These are phyloP conservation scores for Veloporphyrellus conicus DNA, from an alignment of 1,284 basidiomycete genomes.

Conservation along the genomic window DNA sequence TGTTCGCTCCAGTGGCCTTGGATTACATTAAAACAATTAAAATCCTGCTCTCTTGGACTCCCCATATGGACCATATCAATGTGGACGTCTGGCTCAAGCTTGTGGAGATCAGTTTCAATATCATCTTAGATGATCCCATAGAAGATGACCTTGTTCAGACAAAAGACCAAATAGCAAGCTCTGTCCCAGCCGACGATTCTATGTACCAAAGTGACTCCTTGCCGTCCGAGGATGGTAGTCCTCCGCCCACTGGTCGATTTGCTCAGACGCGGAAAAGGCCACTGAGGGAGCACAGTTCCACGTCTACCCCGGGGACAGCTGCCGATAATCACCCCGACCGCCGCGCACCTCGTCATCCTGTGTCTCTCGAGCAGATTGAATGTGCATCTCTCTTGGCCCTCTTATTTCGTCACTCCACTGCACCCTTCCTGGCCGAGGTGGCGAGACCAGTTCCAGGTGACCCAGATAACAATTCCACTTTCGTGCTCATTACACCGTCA, in stretches of 20 bases:
- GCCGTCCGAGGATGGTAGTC: conserved; percentile 30
- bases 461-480: conserved; percentile 16
- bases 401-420: conserved; percentile 57
- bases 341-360: conserved; percentile 28
- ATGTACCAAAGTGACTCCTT: conserved; percentile 30
- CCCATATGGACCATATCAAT: conserved; percentile 78
- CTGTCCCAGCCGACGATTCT: conserved; percentile 24
- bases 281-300: conserved; percentile 19
- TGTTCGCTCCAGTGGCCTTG: conserved; percentile 66
- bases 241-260: conserved; percentile 15
- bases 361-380: conserved; percentile 65
- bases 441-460: conserved; percentile 22
- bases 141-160: conserved; percentile 38
- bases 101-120: conserved; percentile 72
- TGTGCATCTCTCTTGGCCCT: conserved; percentile 63
- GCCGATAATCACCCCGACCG: conserved; percentile 15
- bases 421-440: conserved; percentile 48
- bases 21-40: conserved; percentile 81
- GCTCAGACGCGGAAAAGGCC: conserved; percentile 31
- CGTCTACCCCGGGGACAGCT: conserved; percentile 18
- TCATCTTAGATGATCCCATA: conserved; percentile 64
- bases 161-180: conserved; percentile 19
- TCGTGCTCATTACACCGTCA: conserved; percentile 38
- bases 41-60: conserved; percentile 56
- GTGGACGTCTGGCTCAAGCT: conserved; percentile 63